phyloP scores from a whole-genome alignment of 345 rosid species.

The Carallia pectinifolia region DNA sequence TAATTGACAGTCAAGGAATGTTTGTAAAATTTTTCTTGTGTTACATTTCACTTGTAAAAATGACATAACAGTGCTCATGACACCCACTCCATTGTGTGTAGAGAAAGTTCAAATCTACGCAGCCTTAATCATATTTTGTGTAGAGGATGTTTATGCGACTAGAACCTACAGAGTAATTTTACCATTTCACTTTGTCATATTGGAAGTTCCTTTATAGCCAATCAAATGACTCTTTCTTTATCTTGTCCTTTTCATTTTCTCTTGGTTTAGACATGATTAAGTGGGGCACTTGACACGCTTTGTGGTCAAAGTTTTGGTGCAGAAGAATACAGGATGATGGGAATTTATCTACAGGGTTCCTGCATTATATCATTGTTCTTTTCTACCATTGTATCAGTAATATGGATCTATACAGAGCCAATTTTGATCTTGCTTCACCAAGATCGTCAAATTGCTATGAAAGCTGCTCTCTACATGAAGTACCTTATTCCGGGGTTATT shows the following conservation, averaged over 20 bases:
- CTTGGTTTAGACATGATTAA: constrained; percentile 3
- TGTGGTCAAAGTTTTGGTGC: constrained; percentile 26
- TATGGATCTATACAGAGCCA: constrained; percentile 24
- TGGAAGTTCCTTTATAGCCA: too few species aligned
- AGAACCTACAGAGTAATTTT: too few species aligned
- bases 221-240: neutral
- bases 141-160: too few species aligned
- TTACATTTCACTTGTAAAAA: too few species aligned
- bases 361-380: constrained; percentile 19
- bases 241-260: neutral
- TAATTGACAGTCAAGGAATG: too few species aligned
- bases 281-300: constrained; percentile 21
- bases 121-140: too few species aligned
- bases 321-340: constrained; percentile 11
- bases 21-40: too few species aligned
- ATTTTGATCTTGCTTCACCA: constrained; percentile 15
- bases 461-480: constrained; percentile 19
- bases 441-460: constrained; percentile 9
- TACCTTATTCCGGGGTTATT: constrained; percentile 27
- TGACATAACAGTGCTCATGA: too few species aligned
- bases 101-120: too few species aligned
- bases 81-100: too few species aligned
- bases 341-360: constrained; percentile 19
- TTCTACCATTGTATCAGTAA: neutral
- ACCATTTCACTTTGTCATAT: too few species aligned